Evolutionary conservation across 2,329 filamentous ascomycete genomes (phyloP).

Genomic region (Aspergillus ruber): DNA sequence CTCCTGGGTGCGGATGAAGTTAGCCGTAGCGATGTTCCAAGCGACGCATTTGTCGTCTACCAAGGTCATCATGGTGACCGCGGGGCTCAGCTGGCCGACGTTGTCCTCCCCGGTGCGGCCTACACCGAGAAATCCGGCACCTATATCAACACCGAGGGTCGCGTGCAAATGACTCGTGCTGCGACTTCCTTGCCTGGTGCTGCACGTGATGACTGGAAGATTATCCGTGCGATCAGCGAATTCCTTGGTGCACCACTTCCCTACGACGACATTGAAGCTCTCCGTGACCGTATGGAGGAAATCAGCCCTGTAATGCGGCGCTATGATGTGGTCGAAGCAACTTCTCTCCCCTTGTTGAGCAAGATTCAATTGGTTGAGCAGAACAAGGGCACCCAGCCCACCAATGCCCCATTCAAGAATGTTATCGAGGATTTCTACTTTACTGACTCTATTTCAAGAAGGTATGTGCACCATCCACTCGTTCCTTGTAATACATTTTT

Average conservation of each 20-base stretch:
- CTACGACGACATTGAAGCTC: slow-evolving; percentile 84
- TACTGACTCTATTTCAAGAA: slow-evolving; percentile 93
- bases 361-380: slow-evolving; percentile 94
- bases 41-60: slow-evolving; percentile 94
- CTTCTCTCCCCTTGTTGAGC: slow-evolving; percentile 66
- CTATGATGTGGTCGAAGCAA: slow-evolving; percentile 86
- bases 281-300: slow-evolving; percentile 90
- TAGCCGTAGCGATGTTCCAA: slow-evolving; percentile 76
- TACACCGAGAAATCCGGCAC: slow-evolving; percentile 97
- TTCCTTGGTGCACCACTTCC: slow-evolving; percentile 81
- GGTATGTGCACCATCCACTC: slow-evolving; percentile 50
- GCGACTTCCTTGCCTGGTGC: slow-evolving; percentile 85
- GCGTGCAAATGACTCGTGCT: slow-evolving; percentile 86
- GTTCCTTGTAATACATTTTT: not conserved
- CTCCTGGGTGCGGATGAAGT: slow-evolving; percentile 93
- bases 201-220: slow-evolving; percentile 96
- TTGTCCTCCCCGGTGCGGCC: slow-evolving; percentile 86
- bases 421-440: slow-evolving; percentile 97
- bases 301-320: slow-evolving; percentile 83
- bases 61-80: slow-evolving; percentile 96
- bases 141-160: slow-evolving; percentile 96
- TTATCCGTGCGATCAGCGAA: slow-evolving; percentile 85
- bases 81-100: slow-evolving; percentile 85
- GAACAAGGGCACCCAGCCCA: slow-evolving; percentile 80
- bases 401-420: slow-evolving; percentile 68